Base-by-base conservation (phyloP, 768 basidiomycete genomes). In the Polyporus arcularius region DNA sequence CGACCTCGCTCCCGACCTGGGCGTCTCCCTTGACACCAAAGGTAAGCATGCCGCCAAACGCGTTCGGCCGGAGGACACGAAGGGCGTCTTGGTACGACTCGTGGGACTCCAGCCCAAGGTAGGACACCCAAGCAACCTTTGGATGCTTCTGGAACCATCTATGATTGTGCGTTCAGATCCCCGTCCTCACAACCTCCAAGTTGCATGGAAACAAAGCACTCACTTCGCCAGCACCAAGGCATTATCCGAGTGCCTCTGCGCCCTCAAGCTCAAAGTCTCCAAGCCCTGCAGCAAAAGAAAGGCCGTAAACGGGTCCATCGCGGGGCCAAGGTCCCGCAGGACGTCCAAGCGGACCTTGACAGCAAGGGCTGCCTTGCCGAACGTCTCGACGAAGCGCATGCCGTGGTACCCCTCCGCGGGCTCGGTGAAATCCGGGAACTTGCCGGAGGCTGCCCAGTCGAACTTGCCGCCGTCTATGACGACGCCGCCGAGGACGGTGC, bases 331-430 rank as follows among this genome's bases (percentile, higher is more conserved):
- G 64, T 91, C 89, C 15, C 89, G 85, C 55, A 89, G 78, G 35
- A 84, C 75, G 70, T 82, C 83, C 4, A 84, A 68, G 41, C 90
- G 84, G 15, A 89, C 75, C 73, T 88, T 88, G 56, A 86, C 71
- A 0, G 87, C 83, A 65, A 85, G 92, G 0, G 89, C 86, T 3
- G 83, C 61, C 0, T 80, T 60, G 3, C 88, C 88, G 59, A 92
- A 92, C 0, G 82, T 81, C 60, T 91, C 84, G 58, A 79, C 78
- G 70, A 88, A 89, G 39, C 79, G 78, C 50, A 89, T 73, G 0
- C 89, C 90, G 60, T 92, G 88, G 71, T 92, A 92, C 0, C 89
- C 88, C 69, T 90, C 89, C 18, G 86, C 74, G 0, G 91, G 89
- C 57, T 84, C 79, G 2, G 88, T 91, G 75, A 93, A 89, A 2